Base-by-base conservation (phyloP, 1,139 yeast species). In the Pichia sp. region DNA sequence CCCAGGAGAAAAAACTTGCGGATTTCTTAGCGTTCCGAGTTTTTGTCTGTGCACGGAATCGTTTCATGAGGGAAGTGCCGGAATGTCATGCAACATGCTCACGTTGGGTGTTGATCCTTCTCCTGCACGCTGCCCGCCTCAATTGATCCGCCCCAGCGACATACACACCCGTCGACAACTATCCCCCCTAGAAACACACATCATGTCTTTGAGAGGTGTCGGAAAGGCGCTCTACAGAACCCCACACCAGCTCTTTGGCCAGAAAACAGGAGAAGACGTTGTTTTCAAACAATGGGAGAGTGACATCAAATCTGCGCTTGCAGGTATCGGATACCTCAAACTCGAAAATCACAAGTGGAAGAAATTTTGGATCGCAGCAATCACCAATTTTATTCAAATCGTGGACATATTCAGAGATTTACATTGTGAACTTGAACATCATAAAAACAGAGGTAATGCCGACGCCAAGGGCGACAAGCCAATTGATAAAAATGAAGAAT, bases 281-380 rank as follows among this genome's bases (percentile, higher is more conserved):
- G 56, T 71, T 32, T 66, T 76, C 8, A 57, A 59, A 14, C 69
- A 68, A 33, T 76, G 76, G 67, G 69, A 72, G 45, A 70, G 71
- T 46, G 81, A 77, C 52, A 56, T 77, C 28, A 65, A 68, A 45
- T 61, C 67, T 12, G 64, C 77, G 1, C 57, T 71, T 24, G 69
- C 70, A 36, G 82, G 79, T 2, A 59, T 78, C 44, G 70, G 70
- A 44, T 77, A 67, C 50, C 53, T 76, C 18, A 57, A 60, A 14
- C 45, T 58, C n/a, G 77, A 75, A 52, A 63, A 69, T 34, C 63
- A 64, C 43, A 62, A 67, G 38, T 58, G 75, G 53, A 63, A 69
- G 17, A 58, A 61, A 27, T 66, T 69, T 50, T 69, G 78, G 70
- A 70, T 70, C 12, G 57, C 57, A 6, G 50, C 72, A 18, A 65